Conservation (phyloP, 2,329 filamentous ascomycete species). For the Neoarthrinium moseri region DNA sequence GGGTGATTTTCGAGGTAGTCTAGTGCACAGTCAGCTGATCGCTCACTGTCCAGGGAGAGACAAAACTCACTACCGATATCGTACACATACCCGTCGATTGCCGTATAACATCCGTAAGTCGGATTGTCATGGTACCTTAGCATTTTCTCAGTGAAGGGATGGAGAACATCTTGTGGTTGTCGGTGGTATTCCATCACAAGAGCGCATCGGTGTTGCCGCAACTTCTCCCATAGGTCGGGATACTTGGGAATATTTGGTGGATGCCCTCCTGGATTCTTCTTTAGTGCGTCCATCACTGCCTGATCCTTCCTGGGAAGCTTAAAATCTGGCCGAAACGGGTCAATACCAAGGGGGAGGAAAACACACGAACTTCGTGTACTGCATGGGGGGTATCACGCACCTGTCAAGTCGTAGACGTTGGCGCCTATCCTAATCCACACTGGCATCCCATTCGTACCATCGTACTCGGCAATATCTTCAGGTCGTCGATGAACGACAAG, state of each 20-base stretch:
- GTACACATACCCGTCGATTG: conserved; percentile 12
- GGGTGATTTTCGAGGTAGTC: conserved; percentile 16
- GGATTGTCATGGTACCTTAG: conserved; percentile 18
- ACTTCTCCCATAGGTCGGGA: conserved; percentile 11
- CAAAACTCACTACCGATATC: conserved; percentile 15
- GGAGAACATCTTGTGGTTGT: background rate
- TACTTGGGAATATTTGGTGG: too few relatives aligned
- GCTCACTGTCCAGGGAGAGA: background rate
- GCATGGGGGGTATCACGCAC: too few relatives aligned
- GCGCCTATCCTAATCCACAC: conserved; percentile 10
- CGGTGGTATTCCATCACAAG: conserved; percentile 2
- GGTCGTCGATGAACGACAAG: background rate
- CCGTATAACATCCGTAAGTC: conserved; percentile 13
- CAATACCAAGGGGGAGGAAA: too few relatives aligned
- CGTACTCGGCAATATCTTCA: conserved; percentile 11
- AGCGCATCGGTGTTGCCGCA: conserved; percentile 12
- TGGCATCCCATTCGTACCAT: conserved; percentile 9
- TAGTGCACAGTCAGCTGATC: background rate
- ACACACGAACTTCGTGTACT: too few relatives aligned
- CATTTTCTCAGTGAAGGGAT: conserved; percentile 10
- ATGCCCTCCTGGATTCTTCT: too few relatives aligned
- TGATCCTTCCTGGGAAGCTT: background rate
- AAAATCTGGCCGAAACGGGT: background rate
- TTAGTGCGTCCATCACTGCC: too few relatives aligned
- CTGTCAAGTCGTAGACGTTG: conserved; percentile 15